Base-by-base conservation (phyloP, 495 filamentous ascomycete genomes). In the Geopyxis carbonaria region DNA sequence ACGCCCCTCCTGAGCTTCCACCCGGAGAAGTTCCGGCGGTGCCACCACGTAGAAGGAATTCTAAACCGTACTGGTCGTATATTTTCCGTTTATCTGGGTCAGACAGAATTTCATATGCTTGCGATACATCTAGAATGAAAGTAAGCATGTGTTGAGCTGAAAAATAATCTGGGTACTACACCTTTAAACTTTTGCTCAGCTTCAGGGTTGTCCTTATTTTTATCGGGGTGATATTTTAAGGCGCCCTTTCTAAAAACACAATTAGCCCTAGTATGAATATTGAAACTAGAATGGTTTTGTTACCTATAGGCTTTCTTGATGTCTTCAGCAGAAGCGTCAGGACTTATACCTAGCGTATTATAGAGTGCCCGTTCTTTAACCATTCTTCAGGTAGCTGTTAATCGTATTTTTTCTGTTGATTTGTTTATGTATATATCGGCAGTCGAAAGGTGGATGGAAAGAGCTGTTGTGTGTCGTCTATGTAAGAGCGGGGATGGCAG, bases 291-390 rank as follows among this genome's bases (percentile, higher is more conserved):
- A 39, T 27, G 37, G 21, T 31, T 27, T 21, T 33, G 71, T 62
- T 75, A 81, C 79, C 77, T 65, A 57, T 97, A 97, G 24, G 76
- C 89, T 53, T 99, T 99, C 61, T 93, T 94, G 60, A 99, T 89
- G 41, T 95, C 85, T 55, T 94, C 89, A 53, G 86, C 79, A 2
- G 71, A 69, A 3, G 87, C 82, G 38, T 73, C 69, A 8, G 89
- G 72, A 51, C 77, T 78, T 64, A 92, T 58, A 56, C 69, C 67
- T 33, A 92, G 63, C 27, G 67, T 60, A 59, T 91, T 78, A 60
- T 92, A 92, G 33, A 92, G 69, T 54, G 81, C 87, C 11, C 76
- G 81, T 62, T 92, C 83, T 43, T 78, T 77, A 34, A 85, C 80
- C 83, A 92, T 92, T 22, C 42, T 75, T n/a, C n/a, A n/a, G 47